These are phyloP conservation scores for Nicotiana knightiana DNA, from an alignment of 257 asterid species.

Conservation along the genomic window DNA sequence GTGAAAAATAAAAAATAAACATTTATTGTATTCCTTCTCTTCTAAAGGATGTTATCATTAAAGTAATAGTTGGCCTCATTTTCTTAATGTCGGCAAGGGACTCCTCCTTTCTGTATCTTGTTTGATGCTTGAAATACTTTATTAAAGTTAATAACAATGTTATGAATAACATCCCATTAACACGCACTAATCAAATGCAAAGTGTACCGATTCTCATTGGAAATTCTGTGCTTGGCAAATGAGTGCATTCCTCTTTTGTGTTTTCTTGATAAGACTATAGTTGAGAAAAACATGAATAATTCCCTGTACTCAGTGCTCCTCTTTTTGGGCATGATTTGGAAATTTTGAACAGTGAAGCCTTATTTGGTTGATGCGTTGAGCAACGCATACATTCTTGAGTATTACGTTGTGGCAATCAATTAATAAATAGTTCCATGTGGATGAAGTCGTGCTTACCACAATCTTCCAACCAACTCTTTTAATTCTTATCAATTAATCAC, in stretches of 20 bases:
- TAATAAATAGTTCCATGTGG: not conserved
- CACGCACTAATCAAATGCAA: not conserved
- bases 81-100: not conserved
- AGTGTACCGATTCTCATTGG: not conserved
- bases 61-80: not conserved
- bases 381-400: not conserved
- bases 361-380: not conserved
- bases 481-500: not conserved
- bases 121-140: too few relatives aligned
- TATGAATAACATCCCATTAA: not conserved
- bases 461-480: constrained; percentile 34
- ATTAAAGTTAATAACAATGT: not conserved
- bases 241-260: not conserved
- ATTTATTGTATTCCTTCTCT: too few relatives aligned
- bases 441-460: constrained; percentile 9
- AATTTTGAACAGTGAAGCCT: not conserved
- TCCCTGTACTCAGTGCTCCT: not conserved
- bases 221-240: not conserved
- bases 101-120: not conserved
- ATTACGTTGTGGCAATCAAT: not conserved
- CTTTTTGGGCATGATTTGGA: not conserved
- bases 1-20: too few relatives aligned
- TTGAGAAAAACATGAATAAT: not conserved
- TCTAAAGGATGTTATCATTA: not conserved
- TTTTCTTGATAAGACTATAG: too few relatives aligned